A percentile compares a stretch with the other conserved stretches of the same genome.
Conservation (phyloP, 139 green algal genomes). For the Axilococcus clingmanii region DNA sequence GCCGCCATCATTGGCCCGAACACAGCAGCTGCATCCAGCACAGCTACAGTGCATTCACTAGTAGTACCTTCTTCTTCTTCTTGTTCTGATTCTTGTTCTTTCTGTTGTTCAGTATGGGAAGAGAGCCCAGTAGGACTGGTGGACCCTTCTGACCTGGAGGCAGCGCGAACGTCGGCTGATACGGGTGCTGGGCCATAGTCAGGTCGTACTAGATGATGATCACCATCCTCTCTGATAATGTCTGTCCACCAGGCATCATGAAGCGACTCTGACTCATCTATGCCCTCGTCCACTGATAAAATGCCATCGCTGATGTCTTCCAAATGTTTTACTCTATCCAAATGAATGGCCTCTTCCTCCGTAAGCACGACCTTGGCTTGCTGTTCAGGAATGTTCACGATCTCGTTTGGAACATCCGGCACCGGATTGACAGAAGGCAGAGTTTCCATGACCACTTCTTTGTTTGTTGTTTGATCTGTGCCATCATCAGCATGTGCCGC, state of each 20-base stretch:
- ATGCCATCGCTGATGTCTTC: neutral
- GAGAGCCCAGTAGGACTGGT: too few species aligned
- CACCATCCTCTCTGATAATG: neutral
- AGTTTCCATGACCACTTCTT: too few species aligned
- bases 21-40: conserved; percentile 17
- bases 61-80: neutral
- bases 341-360: neutral
- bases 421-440: too few species aligned
- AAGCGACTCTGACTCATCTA: too few species aligned
- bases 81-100: neutral
- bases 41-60: conserved; percentile 21
- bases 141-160: neutral
- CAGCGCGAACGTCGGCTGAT: neutral
- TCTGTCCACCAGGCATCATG: conserved; percentile 20
- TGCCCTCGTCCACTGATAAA: neutral
- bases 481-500: too few species aligned
- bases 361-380: neutral
- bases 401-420: too few species aligned
- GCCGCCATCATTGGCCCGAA: conserved; percentile 3
- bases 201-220: too few species aligned
- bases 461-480: too few species aligned
- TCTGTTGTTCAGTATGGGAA: neutral
- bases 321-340: neutral
- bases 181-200: too few species aligned
- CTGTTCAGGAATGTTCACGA: neutral